Evolutionary conservation across 2,329 filamentous ascomycete species (phyloP).

Genomic region (Ilyonectria sp.): DNA sequence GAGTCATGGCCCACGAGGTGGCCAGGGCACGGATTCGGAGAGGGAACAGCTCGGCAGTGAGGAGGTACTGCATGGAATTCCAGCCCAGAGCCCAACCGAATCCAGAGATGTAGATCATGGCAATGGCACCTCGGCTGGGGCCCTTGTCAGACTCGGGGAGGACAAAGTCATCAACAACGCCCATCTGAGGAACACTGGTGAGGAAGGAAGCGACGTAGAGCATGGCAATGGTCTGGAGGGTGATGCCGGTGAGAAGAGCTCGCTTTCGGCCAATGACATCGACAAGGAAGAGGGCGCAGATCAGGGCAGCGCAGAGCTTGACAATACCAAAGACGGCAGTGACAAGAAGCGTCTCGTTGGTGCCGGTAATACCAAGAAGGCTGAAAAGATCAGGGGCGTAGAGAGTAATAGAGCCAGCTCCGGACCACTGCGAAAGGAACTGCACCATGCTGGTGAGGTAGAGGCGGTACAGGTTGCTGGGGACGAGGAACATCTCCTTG

Average conservation of each 20-base stretch:
- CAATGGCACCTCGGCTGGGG: conserved; percentile 77
- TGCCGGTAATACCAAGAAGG: conserved; percentile 78
- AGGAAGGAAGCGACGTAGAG: conserved; percentile 75
- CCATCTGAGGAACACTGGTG: conserved; percentile 72
- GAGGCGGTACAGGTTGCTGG: conserved; percentile 80
- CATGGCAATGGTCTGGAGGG: conserved; percentile 73
- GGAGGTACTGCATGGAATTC: conserved; percentile 85
- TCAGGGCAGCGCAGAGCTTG: conserved; percentile 77
- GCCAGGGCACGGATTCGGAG: conserved; percentile 80
- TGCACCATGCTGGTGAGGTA: conserved; percentile 79
- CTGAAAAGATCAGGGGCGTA: conserved; percentile 83
- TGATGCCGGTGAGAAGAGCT: conserved; percentile 72
- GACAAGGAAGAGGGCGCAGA: conserved; percentile 84
- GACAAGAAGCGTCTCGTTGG: conserved; percentile 78
- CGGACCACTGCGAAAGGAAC: conserved; percentile 81
- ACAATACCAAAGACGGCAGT: conserved; percentile 84
- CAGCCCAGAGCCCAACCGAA: conserved; percentile 80
- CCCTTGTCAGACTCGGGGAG: conserved; percentile 65
- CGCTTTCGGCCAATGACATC: conserved; percentile 85
- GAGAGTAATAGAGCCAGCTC: conserved; percentile 81
- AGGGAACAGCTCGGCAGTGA: conserved; percentile 84
- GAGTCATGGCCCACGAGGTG: conserved; percentile 81
- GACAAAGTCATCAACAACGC: conserved; percentile 62
- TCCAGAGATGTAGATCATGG: conserved; percentile 80
- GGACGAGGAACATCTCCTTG: conserved; percentile 78